Base-by-base conservation (phyloP, 163 green algal genomes). In the Scenedesmus sp. region DNA sequence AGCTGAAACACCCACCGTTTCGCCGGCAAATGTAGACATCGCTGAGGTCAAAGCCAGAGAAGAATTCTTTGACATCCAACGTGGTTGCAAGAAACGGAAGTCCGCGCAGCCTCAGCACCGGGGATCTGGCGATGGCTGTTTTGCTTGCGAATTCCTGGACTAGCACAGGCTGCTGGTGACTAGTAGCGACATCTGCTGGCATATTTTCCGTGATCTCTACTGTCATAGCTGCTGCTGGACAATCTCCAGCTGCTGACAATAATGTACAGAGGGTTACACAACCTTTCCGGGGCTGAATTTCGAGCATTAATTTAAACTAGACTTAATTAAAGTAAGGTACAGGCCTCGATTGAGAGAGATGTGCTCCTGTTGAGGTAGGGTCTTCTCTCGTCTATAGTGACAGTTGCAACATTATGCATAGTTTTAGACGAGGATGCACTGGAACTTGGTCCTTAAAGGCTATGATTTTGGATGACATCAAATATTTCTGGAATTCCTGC, bases 81-180 rank as follows among this genome's bases (percentile, higher is more conserved):
- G 89, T 89, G 4, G 91, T 95, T 6, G 96, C 94, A 13, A 84
- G 95, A 93, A 96, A 98, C 13, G 96, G 96, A 91, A 98, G 90
- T n/a, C 96, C 96, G 2, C 96, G 90, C 86, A 97, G 93, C 23
- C 96, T 93, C n/a, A 98, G 54, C 13, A 88, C 79, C 5, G 70
- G 23, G 23, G 70, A 79, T 79, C 70, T 79, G 23, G 70, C 70
- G 4, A 79, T 79, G 70, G 70, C 70, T 52, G 70, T 23, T 79
- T 79, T 79, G 70, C 70, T 79, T 13, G 5, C 2, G 23, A 23
- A 26, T 2, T 79, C 70, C 0, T 52, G 23, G 7, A 23, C 46
- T 12, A 23, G 1, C 1, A 8, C 23, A 79, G 10, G 12, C 70
- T 79, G 70, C 23, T 52, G 23, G 23, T 79, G 23, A 8, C 70